Conservation (phyloP, 2,329 filamentous ascomycete genomes). For the Juglanconis sp. region DNA sequence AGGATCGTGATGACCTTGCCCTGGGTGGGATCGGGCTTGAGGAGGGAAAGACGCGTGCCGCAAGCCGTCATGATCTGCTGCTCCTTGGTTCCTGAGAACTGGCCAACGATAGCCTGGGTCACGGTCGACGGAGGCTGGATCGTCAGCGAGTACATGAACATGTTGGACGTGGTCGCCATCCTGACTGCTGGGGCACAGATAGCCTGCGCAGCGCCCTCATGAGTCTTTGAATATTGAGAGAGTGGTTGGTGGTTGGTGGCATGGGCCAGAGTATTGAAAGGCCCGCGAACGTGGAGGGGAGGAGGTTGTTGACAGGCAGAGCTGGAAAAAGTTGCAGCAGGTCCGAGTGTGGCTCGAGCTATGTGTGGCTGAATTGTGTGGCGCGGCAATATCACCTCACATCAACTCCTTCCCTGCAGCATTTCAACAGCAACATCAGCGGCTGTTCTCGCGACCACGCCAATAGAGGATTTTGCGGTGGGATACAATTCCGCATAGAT, state of each 20-base stretch:
- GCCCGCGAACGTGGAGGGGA: background rate
- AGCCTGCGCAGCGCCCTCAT: conserved; percentile 44
- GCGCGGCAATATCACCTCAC: background rate
- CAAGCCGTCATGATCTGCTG: conserved; percentile 95
- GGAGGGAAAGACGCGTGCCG: conserved; percentile 82
- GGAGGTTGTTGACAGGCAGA: background rate
- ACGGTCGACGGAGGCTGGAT: conserved; percentile 88
- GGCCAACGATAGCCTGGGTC: conserved; percentile 86
- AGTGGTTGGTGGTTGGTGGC: conserved; percentile 2
- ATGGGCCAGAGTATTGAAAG: background rate
- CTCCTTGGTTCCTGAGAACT: conserved; percentile 94
- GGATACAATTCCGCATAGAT: background rate
- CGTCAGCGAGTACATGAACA: conserved; percentile 98
- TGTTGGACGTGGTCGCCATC: conserved; percentile 97
- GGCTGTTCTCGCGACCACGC: background rate
- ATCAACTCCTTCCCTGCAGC: background rate
- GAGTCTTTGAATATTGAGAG: conserved; percentile 5
- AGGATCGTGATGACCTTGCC: conserved; percentile 83
- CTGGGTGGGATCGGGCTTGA: conserved; percentile 80
- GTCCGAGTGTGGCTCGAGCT: background rate
- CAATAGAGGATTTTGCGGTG: background rate
- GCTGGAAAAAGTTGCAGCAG: conserved; percentile 2
- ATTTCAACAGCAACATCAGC: background rate
- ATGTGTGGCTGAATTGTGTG: background rate
- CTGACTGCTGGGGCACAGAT: conserved; percentile 44